Evolutionary conservation across 805 yeast genomes (phyloP), one percentile per base, ranked within the genome.

Genomic region (Cephaloascus fragrans): DNA sequence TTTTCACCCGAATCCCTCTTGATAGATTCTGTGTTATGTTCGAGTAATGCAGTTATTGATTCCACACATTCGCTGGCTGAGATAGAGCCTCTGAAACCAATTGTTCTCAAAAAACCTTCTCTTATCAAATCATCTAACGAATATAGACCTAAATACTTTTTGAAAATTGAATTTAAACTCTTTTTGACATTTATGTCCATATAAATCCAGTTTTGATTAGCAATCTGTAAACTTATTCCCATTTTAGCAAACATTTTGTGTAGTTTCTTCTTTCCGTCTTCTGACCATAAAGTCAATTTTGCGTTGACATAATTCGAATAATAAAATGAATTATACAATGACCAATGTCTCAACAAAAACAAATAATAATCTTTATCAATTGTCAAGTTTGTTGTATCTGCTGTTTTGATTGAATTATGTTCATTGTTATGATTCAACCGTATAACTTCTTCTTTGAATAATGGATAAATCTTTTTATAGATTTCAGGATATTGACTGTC

Each of bases 41-140:
- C 97, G 18, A 93, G 61, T 39, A 90, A 57, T 2, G 97, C 96
- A 3, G 88, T 75, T 6, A 93, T 62, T 0, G 96, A 75, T 52
- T 93, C 97, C 3, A 85, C 96, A 52, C 83, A 87, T 56, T 93
- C 99, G 58, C 87, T 84, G 0, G 97, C 97, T 31, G 94, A 78
- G 14, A 90, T 67, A 12, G 83, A 76, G 2, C 97, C 96, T 43
- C 83, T 77, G 52, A 73, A 90, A 0, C 98, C 99, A 59, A 75
- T 88, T 4, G 84, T 77, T 43, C 96, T 71, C 5, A 87, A 71
- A 43, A 93, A 88, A 0, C 98, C 97, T 34, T 84, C 89, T 44
- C 89, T 69, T 0, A 84, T 75, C 20, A 93, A 69, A 32, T 86
- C 93, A 41, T 83, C 93, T 23, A 93, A 64, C 4, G 93, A 96